Evolutionary conservation across 306 rosid genomes (phyloP).

Genomic region (Abrus pulchellus): DNA sequence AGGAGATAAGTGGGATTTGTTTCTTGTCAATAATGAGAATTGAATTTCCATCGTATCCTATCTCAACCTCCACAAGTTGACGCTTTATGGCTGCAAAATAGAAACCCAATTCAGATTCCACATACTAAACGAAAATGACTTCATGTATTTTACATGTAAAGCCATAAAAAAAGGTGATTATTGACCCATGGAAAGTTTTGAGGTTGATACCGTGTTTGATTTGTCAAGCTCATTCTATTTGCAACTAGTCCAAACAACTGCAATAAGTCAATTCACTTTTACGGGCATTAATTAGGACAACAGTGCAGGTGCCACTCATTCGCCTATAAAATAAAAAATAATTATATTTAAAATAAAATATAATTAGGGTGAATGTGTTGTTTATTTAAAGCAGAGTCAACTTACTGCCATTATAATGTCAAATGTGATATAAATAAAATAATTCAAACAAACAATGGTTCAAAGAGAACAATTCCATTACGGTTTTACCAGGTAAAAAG

Average conservation of each 20-base stretch:
- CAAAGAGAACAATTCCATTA: conserved; percentile 19
- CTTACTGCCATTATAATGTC: background rate
- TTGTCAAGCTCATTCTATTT: conserved; percentile 17
- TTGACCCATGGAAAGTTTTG: conserved; percentile 12
- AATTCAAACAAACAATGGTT: background rate
- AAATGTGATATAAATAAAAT: background rate
- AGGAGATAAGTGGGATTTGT: conserved; percentile 2
- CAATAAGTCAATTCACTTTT: conserved; percentile 47
- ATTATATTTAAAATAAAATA: background rate
- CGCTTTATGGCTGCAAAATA: conserved; percentile 26
- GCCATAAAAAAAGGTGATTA: conserved; percentile 18
- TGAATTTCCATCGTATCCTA: conserved; percentile 21
- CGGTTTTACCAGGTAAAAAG: background rate
- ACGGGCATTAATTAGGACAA: conserved; percentile 5
- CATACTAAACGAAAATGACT: conserved; percentile 33
- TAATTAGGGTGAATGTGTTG: background rate
- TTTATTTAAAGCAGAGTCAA: background rate
- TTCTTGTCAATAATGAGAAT: conserved; percentile 30
- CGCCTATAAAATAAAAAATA: background rate
- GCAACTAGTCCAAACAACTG: conserved; percentile 13
- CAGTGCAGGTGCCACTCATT: background rate
- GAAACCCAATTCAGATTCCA: conserved; percentile 37
- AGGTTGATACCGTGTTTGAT: conserved; percentile 34
- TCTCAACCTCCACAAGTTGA: conserved; percentile 35
- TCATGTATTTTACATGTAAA: conserved; percentile 9